These are phyloP conservation scores for Russula brevipes DNA, from an alignment of 768 basidiomycete genomes.

Conservation along the genomic window DNA sequence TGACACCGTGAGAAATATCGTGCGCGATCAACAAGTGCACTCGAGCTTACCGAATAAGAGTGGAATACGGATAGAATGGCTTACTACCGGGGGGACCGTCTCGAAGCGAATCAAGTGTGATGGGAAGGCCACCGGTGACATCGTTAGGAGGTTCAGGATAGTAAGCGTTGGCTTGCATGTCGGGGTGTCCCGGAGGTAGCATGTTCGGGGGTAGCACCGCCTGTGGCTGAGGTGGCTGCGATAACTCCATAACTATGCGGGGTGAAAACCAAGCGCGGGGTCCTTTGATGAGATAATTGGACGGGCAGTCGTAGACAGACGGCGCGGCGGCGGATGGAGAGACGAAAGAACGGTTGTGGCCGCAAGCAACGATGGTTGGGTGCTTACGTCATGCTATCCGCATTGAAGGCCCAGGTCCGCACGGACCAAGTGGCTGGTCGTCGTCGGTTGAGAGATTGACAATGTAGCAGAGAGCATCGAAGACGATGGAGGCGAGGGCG, in stretches of 20 bases:
- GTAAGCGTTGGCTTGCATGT: conserved; percentile 44
- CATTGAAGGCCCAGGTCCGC: conserved; percentile 42
- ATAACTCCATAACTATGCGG: conserved; percentile 9
- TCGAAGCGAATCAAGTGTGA: conserved; percentile 80
- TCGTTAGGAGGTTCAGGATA: conserved; percentile 75
- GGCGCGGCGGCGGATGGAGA: conserved; percentile 33
- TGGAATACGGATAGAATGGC: conserved; percentile 88
- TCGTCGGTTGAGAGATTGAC: conserved; percentile 19
- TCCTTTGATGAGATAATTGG: not conserved
- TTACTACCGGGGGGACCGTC: conserved; percentile 87
- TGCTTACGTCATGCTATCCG: conserved; percentile 45
- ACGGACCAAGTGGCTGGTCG: conserved; percentile 45
- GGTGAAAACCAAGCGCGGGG: not conserved
- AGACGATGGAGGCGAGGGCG: conserved; percentile 31
- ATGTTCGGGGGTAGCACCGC: conserved; percentile 61
- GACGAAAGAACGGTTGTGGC: conserved; percentile 44
- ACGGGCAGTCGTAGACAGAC: conserved; percentile 24
- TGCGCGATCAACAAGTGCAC: not conserved
- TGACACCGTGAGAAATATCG: conserved; percentile 11
- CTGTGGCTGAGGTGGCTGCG: conserved; percentile 40
- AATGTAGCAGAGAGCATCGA: conserved; percentile 30
- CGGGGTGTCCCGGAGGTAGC: conserved; percentile 39
- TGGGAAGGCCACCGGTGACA: conserved; percentile 77
- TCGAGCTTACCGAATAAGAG: conserved; percentile 71
- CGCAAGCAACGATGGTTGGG: conserved; percentile 19